Evolutionary conservation across 352 stramenopile species (phyloP), one percentile per base, ranked within the genome.

Genomic region (Phytophthora megakarya): DNA sequence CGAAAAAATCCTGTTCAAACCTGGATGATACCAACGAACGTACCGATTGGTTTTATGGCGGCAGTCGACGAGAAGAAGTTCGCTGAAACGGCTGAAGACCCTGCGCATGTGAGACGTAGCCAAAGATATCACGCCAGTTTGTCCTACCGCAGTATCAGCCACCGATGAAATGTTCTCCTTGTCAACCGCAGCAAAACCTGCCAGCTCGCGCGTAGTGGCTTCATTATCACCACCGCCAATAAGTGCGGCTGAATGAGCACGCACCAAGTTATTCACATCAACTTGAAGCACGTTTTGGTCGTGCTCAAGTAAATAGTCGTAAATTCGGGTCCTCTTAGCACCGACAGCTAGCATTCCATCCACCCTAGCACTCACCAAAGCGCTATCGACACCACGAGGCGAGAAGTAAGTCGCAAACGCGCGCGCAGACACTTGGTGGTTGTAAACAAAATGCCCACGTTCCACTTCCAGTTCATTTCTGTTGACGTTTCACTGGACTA

Each of bases 281-380:
- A 23, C 42, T 16, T 68, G 57, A 4, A 72, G 68, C 5, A 61
- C 52, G 18, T 72, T 72, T 23, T 72, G 39, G n/a, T 65, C 50
- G 13, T 72, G 43, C 10, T 59, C 30, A 4, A 67, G 21, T 5
- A 63, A 37, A 5, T 56, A 72, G 15, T 67, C 50, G 37, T 62
- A 72, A 10, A 67, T 67, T 0, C 13, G 6, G 2, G 56, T 59
- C 0, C 50, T 21, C 38, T 55, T 61, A 1, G 42, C 23, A 3
- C 57, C 57, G 0, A 61, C 50, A 3, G 56, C 21, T 6, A 72
- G 22, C 56, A 72, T 70, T 0, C 53, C 62, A 19, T 65, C 23
- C 3, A 64, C 37, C 3, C 48, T 32, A 1, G 55, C 49, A 3
- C 11, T 28, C 13, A 66, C 26, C 3, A 37, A 1, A 2, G 13